A percentile compares a stretch with the other conserved stretches of the same genome.
Evolutionary conservation across 2,329 filamentous ascomycete genomes (phyloP).

Genomic region (Corynespora cassiicola): DNA sequence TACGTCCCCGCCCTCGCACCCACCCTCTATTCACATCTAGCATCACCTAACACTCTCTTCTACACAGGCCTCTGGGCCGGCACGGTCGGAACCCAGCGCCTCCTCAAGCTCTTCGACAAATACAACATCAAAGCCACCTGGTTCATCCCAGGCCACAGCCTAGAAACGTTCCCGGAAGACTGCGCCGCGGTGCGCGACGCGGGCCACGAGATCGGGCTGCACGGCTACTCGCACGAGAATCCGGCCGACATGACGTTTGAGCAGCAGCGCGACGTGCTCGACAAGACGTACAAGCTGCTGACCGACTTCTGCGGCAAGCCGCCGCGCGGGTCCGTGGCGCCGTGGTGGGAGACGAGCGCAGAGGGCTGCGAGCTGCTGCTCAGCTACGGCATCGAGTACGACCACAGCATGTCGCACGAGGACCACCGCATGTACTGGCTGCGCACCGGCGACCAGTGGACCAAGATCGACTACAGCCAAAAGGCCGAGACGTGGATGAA

Average conservation of each 20-base stretch:
- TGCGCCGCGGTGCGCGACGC: conserved; percentile 66
- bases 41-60: conserved; percentile 6
- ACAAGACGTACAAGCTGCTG: conserved; percentile 75
- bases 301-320: conserved; percentile 74
- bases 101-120: conserved; percentile 75
- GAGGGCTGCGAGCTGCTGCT: conserved; percentile 71
- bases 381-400: conserved; percentile 73
- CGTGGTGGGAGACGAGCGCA: conserved; percentile 76
- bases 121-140: conserved; percentile 74
- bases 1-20: too few relatives aligned
- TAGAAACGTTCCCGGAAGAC: conserved; percentile 72
- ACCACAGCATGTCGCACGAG: conserved; percentile 71
- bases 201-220: conserved; percentile 71
- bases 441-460: conserved; percentile 69
- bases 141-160: conserved; percentile 68
- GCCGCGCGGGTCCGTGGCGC: conserved; percentile 74
- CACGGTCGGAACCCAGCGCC: conserved; percentile 67
- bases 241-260: conserved; percentile 74
- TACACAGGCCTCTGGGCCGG: conserved; percentile 71
- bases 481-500: conserved; percentile 72
- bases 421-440: conserved; percentile 71
- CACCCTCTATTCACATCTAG: background rate
- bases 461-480: conserved; percentile 71
- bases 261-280: conserved; percentile 76
- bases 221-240: conserved; percentile 78